phyloP scores from a whole-genome alignment of 2,329 filamentous ascomycete genomes.

The Macrophomina phaseolina region DNA sequence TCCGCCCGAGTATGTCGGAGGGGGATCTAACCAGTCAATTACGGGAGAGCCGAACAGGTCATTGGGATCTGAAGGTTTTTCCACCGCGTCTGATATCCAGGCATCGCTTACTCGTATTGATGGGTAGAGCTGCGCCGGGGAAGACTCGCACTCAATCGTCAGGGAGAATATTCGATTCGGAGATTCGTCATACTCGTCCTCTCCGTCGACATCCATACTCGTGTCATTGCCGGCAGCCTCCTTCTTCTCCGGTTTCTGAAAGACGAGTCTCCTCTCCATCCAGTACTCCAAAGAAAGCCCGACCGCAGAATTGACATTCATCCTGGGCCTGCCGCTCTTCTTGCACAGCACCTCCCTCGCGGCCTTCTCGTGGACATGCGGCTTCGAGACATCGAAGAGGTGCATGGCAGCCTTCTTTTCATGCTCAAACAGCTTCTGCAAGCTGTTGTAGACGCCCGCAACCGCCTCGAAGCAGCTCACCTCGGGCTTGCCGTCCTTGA shows the following conservation, averaged over 20 bases:
- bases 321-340: slow-evolving; percentile 71
- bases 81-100: slow-evolving; percentile 74
- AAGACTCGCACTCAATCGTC: slow-evolving; percentile 66
- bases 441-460: slow-evolving; percentile 72
- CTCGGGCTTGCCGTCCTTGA: slow-evolving; percentile 49
- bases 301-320: slow-evolving; percentile 71
- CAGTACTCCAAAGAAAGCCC: slow-evolving; percentile 80
- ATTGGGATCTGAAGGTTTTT: slow-evolving; percentile 50
- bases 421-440: slow-evolving; percentile 72
- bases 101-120: slow-evolving; percentile 73
- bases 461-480: slow-evolving; percentile 81
- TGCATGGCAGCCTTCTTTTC: slow-evolving; percentile 60
- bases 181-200: slow-evolving; percentile 50
- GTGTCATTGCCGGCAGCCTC: slow-evolving; percentile 39
- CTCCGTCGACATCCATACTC: slow-evolving; percentile 44
- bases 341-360: slow-evolving; percentile 69
- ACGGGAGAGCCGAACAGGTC: slow-evolving; percentile 51
- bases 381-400: slow-evolving; percentile 43
- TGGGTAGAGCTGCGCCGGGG: slow-evolving; percentile 54
- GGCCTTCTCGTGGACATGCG: slow-evolving; percentile 53
- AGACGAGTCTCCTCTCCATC: slow-evolving; percentile 63
- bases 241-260: slow-evolving; percentile 31
- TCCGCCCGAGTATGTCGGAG: slow-evolving; percentile 58
- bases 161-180: slow-evolving; percentile 65
- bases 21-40: slow-evolving; percentile 76